These are phyloP conservation scores for Pinus tabuliformis DNA, from an alignment of 75 land plant genomes.

Conservation along the genomic window DNA sequence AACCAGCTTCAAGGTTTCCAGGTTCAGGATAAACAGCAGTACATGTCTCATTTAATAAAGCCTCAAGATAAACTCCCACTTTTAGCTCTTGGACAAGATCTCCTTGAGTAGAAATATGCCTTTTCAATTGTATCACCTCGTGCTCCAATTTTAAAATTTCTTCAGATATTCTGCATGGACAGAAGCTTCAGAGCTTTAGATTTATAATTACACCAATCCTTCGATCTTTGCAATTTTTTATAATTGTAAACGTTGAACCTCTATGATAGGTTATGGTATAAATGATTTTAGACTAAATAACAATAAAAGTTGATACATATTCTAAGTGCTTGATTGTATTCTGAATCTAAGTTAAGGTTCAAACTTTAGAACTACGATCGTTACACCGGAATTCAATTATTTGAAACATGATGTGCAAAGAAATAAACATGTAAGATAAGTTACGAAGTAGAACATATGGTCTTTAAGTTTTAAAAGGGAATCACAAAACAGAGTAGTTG, in stretches of 20 bases:
- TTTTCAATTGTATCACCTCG: conserved; percentile 38
- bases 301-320: not conserved
- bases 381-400: not conserved
- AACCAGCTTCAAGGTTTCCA: not conserved
- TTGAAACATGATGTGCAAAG: not conserved
- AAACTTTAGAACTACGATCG: not conserved
- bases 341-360: not conserved
- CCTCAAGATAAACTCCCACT: conserved; percentile 19
- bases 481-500: not conserved
- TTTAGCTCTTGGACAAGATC: conserved; percentile 38
- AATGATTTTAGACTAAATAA: not conserved
- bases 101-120: conserved; percentile 35
- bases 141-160: conserved; percentile 37
- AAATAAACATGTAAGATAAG: not conserved
- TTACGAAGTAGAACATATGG: not conserved
- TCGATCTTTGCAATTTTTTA: not conserved
- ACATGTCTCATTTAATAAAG: conserved; percentile 15
- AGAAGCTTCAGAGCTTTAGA: not conserved
- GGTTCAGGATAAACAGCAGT: conserved; percentile 12
- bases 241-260: not conserved
- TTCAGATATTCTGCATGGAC: conserved; percentile 49
- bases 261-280: not conserved
- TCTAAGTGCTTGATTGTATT: not conserved
- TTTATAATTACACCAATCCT: not conserved
- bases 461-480: too few relatives aligned